Evolutionary conservation across 305 asterid genomes (phyloP), one percentile per base, ranked within the genome.

Genomic region (Fraxinus sp.): DNA sequence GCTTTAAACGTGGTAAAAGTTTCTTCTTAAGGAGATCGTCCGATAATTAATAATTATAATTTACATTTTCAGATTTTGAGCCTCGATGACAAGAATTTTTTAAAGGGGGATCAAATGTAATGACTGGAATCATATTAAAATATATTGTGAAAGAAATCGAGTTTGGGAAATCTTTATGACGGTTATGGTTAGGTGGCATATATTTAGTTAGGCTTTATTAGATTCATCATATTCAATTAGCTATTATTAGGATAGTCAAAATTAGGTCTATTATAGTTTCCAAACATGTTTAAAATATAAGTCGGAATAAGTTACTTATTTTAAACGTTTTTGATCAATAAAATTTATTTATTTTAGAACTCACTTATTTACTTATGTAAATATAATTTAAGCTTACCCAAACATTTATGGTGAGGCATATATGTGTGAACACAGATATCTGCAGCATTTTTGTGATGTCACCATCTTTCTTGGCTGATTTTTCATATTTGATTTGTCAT

Each of bases 401-500:
- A 62, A 22, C 72, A 62, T 62, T 22, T 13, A 9, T 62, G 5
- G 33, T 9, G 33, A 8, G 33, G 33, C 32, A 20, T 22, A 24
- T 62, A 62, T 24, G 5, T 9, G 32, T 20, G 72, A 22, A 20
- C 33, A 62, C 71, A 22, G 71, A 62, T 62, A 62, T 62, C 72
- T 62, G 33, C 72, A 2, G n/a, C 37, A 26, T 28, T 68, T 68
- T 68, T 28, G 3, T 68, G 70, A 62, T 5, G 16, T 66, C 43
- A 7, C 26, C 24, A 1, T 79, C 18, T 26, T 46, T 28, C 1
- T 77, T 16, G 73, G 20, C 75, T 46, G 75, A 43, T 43, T 35
- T 83, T 78, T 37, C 43, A 14, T 49, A 16, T 70, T 28, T 70
- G 75, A 70, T 55, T 78, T 57, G 10, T 77, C 64, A n/a, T 30